Base-by-base conservation (phyloP, 2,329 filamentous ascomycete species). In the Arthrobotrys entomopaga region DNA sequence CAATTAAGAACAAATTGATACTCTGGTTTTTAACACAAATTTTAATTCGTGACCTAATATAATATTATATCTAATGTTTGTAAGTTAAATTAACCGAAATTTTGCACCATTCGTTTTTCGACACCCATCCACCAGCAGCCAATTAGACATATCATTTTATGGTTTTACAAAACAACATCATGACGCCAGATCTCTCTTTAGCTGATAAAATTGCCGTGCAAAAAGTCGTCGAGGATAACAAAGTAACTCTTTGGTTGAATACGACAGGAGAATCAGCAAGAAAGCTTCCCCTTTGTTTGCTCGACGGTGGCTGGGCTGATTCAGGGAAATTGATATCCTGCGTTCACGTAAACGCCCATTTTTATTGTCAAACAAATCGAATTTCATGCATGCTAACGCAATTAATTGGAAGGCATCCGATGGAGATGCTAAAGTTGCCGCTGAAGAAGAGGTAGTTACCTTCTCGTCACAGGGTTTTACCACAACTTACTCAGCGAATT, bases 261-360 rank as follows among this genome's bases (percentile, higher is more conserved):
- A 53, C 42, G 5, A 48, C 61, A 16, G 40, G 49, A 29, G 56
- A 63, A 46, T 49, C n/a, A 20, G 43, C 22, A 11, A 48, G 43
- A 50, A 29, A 26, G 22, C 49, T 73, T 10, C 49, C 69, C 16
- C n/a, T 22, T 13, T 58, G 50, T 48, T 54, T 73, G 13, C 15
- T 66, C 1, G 50, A 66, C 4, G 54, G 61, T n/a, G 63, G 69
- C 8, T 73, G 69, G 69, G 57, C 56, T 20, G 56, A 61, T 38
- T 16, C 19, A 19, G 69, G 49, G 29, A 63, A 52, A 20, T 19
- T 65, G 26, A 73, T 73, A 66, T 73, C 61, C n/a, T 73, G 61
- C 34, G 38, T 73, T 46, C 69, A 73, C 26, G 69, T 73, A 73
- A 65, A 60, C 53, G 42, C 52, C 49, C 10, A 49, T n/a, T n/a